These are phyloP conservation scores for Solanum chacoense DNA, from an alignment of 305 asterid genomes.

Conservation along the genomic window DNA sequence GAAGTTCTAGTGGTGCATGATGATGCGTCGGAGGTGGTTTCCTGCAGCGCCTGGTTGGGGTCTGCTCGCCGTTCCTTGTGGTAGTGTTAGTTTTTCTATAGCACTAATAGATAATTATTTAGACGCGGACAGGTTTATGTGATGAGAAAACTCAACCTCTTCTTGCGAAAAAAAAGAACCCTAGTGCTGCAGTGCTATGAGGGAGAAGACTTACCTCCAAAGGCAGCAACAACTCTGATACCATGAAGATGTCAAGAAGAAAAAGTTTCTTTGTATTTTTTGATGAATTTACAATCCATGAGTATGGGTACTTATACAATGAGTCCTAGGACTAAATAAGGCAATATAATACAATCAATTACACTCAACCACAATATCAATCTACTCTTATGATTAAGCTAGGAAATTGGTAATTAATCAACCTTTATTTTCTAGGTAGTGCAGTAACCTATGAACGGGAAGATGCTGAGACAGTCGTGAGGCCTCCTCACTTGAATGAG, in stretches of 20 bases:
- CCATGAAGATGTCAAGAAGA: background rate
- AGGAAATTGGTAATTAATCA: background rate
- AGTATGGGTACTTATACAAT: background rate
- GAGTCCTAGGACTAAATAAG: background rate
- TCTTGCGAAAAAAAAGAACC: background rate
- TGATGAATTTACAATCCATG: background rate
- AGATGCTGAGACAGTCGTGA: slow-evolving; percentile 15
- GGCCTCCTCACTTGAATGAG: slow-evolving; percentile 26
- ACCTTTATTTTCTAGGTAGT: slow-evolving; percentile 41
- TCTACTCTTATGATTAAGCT: background rate
- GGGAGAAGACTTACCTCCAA: background rate
- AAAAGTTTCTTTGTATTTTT: background rate
- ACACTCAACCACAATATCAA: background rate
- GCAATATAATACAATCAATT: background rate
- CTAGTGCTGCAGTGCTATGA: background rate
- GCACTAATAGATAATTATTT: background rate
- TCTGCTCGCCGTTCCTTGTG: background rate
- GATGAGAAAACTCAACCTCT: background rate
- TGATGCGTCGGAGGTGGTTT: background rate
- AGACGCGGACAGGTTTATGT: background rate
- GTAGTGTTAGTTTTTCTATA: background rate
- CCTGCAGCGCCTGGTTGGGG: background rate
- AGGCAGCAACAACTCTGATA: background rate
- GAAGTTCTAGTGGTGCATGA: background rate
- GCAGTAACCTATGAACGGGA: slow-evolving; percentile 35